Base-by-base conservation (phyloP, 176 grass and related monocot species). In the Zea luxurians region DNA sequence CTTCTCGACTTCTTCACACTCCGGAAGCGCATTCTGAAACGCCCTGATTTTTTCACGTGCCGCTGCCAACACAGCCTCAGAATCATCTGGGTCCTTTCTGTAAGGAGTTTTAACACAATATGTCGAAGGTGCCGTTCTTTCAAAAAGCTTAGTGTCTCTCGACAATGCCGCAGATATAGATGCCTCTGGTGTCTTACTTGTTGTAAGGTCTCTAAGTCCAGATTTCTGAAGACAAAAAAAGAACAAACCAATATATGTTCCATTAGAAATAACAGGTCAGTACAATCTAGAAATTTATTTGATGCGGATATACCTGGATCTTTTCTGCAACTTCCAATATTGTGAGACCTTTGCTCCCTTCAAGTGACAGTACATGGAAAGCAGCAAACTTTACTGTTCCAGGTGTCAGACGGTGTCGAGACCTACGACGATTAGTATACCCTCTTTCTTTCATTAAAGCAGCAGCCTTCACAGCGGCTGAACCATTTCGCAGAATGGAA, bases 171-270 rank as follows among this genome's bases (percentile, higher is more conserved):
- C 94, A 43, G 91, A 90, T 88, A 97, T 97, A 76, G 94, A 97
- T 64, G 94, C 94, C 81, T 97, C 94, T 4, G 94, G 94, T 60
- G 91, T 97, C 87, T 93, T 97, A 83, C 94, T 97, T 37, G 94
- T 97, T 73, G 94, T 97, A 46, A 97, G 85, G 59, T 97, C 94
- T 72, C 94, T 97, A 57, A 97, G 46, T 20, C 94, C 91, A 86
- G 94, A 97, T 90, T 82, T 93, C 94, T 97, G 53, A 97, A 27
- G 27, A 27, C 27, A 27, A 27, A 27, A 27, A 27, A 27, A 1
- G 27, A 27, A 27, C 27, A 27, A 27, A 27, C 27, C 27, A 27
- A 27, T 27, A 27, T 27, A 27, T 27, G 27, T 27, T 27, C 27
- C 27, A 27, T 27, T 27, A 27, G 27, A 27, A 27, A 27, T 27